phyloP scores from a whole-genome alignment of 257 asterid species.

The Cruciata laevipes region DNA sequence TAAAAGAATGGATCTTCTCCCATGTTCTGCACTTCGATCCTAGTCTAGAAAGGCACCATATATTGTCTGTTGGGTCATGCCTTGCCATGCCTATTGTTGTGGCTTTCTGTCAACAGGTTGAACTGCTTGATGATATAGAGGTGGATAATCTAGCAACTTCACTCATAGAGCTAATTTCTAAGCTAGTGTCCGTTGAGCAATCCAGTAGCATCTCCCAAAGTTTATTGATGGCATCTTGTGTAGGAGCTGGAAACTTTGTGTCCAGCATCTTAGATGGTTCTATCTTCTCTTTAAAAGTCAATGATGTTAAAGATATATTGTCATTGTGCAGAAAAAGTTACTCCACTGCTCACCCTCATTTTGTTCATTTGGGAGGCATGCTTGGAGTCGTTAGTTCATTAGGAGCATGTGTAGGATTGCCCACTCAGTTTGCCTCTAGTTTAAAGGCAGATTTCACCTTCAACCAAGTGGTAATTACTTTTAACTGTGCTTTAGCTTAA shows the following conservation, averaged over 20 bases:
- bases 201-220: constrained; percentile 51
- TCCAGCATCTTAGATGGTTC: constrained; percentile 52
- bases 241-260: constrained; percentile 78
- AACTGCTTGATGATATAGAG: constrained; percentile 60
- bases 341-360: constrained; percentile 51
- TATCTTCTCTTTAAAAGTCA: constrained; percentile 44
- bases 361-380: constrained; percentile 79
- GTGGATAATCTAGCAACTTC: constrained; percentile 42
- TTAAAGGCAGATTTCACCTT: constrained; percentile 20
- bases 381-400: constrained; percentile 75
- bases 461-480: constrained; percentile 45
- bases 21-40: constrained; percentile 44
- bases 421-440: constrained; percentile 27
- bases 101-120: constrained; percentile 71
- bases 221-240: constrained; percentile 80
- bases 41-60: constrained; percentile 26
- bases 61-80: constrained; percentile 68
- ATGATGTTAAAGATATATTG: constrained; percentile 48
- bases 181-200: constrained; percentile 40
- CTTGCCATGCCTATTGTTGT: constrained; percentile 62
- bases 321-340: constrained; percentile 56
- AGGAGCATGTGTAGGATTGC: constrained; percentile 78
- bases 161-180: constrained; percentile 50
- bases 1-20: constrained; percentile 59
- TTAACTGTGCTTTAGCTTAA: background rate